A percentile compares a stretch with the other conserved stretches of the same genome.
Evolutionary conservation across 768 basidiomycete species (phyloP).

Genomic region (Boletus rubescentipes): DNA sequence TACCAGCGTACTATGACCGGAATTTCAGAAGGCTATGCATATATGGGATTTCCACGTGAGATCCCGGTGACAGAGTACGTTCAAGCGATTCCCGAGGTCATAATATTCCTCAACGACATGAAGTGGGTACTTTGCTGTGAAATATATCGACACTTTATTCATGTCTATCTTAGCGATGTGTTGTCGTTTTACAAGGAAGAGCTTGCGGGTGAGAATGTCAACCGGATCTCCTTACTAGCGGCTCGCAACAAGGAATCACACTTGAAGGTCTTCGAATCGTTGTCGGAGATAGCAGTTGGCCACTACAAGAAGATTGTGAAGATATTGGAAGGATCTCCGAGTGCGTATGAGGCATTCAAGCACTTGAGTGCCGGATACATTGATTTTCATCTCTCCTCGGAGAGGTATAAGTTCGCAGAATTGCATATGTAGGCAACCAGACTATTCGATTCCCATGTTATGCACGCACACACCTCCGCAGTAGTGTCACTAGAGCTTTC

Average conservation of each 20-base stretch:
- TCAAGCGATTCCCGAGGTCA: neutral
- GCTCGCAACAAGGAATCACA: constrained; percentile 19
- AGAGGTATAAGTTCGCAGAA: constrained; percentile 23
- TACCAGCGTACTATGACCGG: neutral
- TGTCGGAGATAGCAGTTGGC: constrained; percentile 22
- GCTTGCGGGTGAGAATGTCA: constrained; percentile 27
- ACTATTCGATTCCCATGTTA: neutral
- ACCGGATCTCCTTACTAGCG: constrained; percentile 33
- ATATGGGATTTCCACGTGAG: neutral
- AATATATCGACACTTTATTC: neutral
- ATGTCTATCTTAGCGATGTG: constrained; percentile 11
- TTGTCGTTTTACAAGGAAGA: constrained; percentile 2
- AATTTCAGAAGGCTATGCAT: neutral
- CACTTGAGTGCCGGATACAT: constrained; percentile 19
- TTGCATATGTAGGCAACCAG: neutral
- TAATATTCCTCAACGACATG: constrained; percentile 21
- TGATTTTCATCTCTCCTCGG: constrained; percentile 18
- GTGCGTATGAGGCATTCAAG: constrained; percentile 5
- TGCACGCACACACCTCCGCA: too few relatives aligned
- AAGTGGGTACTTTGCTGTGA: constrained; percentile 31
- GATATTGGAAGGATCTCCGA: constrained; percentile 15
- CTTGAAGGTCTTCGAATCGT: constrained; percentile 18
- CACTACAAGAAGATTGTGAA: constrained; percentile 21
- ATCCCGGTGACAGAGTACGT: neutral
- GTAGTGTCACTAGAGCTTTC: too few relatives aligned